phyloP scores from a whole-genome alignment of 2,329 filamentous ascomycete genomes.

The Zasmidium citrigriseum region DNA sequence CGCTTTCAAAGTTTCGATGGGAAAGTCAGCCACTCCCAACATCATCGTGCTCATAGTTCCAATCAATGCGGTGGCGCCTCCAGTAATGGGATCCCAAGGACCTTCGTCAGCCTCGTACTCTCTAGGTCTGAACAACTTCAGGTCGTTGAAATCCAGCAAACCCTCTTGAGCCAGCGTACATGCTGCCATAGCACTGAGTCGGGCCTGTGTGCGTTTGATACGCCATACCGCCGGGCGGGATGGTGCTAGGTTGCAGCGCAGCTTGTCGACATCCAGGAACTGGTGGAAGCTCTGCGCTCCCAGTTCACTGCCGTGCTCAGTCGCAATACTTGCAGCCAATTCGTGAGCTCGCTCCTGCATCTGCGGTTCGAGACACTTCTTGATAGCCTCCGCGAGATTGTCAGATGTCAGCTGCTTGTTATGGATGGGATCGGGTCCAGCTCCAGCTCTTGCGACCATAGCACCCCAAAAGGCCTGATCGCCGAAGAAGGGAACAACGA shows the following conservation, averaged over 20 bases:
- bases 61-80: conserved; percentile 74
- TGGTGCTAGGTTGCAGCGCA: conserved; percentile 71
- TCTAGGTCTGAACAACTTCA: conserved; percentile 65
- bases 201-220: conserved; percentile 66
- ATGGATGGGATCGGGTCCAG: conserved; percentile 52
- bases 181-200: conserved; percentile 72
- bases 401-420: conserved; percentile 47
- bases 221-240: conserved; percentile 73
- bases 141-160: conserved; percentile 65
- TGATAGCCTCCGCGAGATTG: conserved; percentile 49
- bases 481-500: conserved; percentile 60
- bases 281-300: conserved; percentile 51
- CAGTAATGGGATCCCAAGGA: conserved; percentile 76
- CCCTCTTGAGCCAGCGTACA: conserved; percentile 66
- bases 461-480: conserved; percentile 59
- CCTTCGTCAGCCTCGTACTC: conserved; percentile 80
- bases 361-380: conserved; percentile 43
- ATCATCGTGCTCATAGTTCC: conserved; percentile 79
- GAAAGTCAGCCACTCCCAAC: conserved; percentile 77
- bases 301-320: conserved; percentile 43
- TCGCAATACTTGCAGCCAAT: conserved; percentile 44
- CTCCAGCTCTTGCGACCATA: conserved; percentile 53
- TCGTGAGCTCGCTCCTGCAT: conserved; percentile 39
- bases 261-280: conserved; percentile 60
- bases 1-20: conserved; percentile 55